phyloP scores from a whole-genome alignment of 2,329 filamentous ascomycete species.

The Cadophora gregata region DNA sequence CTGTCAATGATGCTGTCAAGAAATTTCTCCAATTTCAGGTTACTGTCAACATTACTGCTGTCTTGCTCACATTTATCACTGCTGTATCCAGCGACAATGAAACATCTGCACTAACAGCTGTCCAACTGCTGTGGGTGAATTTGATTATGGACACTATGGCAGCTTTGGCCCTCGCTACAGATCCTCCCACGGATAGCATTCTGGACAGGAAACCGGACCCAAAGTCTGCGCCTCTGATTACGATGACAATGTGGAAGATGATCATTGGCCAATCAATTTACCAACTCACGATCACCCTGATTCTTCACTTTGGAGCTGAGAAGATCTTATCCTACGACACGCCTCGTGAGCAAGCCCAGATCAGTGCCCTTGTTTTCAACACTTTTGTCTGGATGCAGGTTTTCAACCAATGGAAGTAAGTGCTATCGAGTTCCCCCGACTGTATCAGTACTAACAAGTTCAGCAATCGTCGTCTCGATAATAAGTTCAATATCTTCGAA shows the following conservation, averaged over 20 bases:
- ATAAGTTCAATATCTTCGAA: conserved; percentile 95
- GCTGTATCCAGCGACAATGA: conserved; percentile 69
- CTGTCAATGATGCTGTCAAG: conserved; percentile 60
- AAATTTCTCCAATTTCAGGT: conserved; percentile 65
- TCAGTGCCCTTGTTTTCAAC: conserved; percentile 91
- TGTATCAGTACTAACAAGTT: conserved; percentile 37
- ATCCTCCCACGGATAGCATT: conserved; percentile 72
- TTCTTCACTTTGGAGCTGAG: conserved; percentile 78
- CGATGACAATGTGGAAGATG: conserved; percentile 98
- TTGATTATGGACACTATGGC: conserved; percentile 87
- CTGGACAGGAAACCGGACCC: conserved; percentile 76
- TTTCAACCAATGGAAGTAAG: conserved; percentile 95
- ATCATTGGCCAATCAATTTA: conserved; percentile 92
- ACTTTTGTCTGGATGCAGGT: conserved; percentile 99
- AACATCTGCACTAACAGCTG: conserved; percentile 74
- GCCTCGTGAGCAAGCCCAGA: conserved; percentile 54
- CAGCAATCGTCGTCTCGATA: conserved; percentile 89
- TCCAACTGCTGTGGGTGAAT: conserved; percentile 84
- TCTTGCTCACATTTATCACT: conserved; percentile 77
- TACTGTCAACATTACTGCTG: conserved; percentile 81
- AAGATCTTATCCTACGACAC: conserved; percentile 64
- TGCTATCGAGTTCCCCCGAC: conserved; percentile 41
- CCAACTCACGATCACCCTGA: conserved; percentile 79
- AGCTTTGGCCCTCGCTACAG: conserved; percentile 76
- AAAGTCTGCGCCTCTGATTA: conserved; percentile 79